These are phyloP conservation scores for Eucalyptus erythrocorys DNA, from an alignment of 345 rosid species.

Conservation along the genomic window DNA sequence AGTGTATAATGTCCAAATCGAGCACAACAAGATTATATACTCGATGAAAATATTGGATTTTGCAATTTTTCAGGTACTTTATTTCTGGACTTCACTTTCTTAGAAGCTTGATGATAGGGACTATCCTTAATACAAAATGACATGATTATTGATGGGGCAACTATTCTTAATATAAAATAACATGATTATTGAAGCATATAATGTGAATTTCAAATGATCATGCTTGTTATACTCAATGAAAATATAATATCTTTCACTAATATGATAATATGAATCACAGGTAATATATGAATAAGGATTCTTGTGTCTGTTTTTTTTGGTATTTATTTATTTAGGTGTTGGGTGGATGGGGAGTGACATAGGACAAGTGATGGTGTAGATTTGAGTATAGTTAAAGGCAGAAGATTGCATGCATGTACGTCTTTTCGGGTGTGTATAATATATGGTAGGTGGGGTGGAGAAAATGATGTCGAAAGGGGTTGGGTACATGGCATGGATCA, in stretches of 20 bases:
- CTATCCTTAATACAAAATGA: not conserved
- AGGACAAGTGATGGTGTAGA: not conserved
- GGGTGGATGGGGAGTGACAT: not conserved
- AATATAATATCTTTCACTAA: too few relatives aligned
- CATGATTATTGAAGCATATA: not conserved
- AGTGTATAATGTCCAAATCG: rapidly evolving
- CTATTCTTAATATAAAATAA: too few relatives aligned
- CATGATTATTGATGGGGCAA: too few relatives aligned
- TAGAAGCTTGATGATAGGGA: not conserved
- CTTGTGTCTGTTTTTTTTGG: not conserved
- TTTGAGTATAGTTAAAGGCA: not conserved
- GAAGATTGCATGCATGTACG: not conserved
- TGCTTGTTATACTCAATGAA: not conserved
- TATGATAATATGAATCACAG: not conserved
- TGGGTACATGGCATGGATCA: not conserved
- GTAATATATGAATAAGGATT: not conserved
- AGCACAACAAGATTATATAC: rapidly evolving
- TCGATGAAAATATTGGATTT: too few relatives aligned
- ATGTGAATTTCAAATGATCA: not conserved
- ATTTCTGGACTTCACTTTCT: not conserved
- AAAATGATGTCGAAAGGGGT: not conserved
- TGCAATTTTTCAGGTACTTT: not conserved
- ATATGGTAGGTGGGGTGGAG: not conserved
- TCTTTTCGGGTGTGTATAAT: not conserved
- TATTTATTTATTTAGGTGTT: not conserved